Evolutionary conservation across 2,329 filamentous ascomycete species (phyloP).

Genomic region (Epicoccum nigrum): DNA sequence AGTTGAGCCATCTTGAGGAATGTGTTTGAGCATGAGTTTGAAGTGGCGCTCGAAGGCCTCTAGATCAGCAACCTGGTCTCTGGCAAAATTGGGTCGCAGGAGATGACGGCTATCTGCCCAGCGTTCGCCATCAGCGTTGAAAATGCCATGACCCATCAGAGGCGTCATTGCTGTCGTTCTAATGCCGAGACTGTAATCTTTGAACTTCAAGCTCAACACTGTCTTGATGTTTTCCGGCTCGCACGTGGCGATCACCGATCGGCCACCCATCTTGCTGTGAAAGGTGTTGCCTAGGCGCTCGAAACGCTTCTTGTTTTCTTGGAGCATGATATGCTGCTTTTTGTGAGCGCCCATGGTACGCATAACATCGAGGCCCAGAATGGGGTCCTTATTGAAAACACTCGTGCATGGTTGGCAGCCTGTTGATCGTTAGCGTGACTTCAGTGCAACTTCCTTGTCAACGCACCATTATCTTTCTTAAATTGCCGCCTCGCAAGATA

Average conservation of each 20-base stretch:
- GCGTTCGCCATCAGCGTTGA: conserved; percentile 54
- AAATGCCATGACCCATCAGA: conserved; percentile 54
- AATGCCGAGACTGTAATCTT: conserved; percentile 53
- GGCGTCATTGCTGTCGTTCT: conserved; percentile 47
- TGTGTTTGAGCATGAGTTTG: conserved; percentile 61
- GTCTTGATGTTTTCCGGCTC: conserved; percentile 58
- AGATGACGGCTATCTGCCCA: conserved; percentile 52
- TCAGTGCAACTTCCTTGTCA: not conserved
- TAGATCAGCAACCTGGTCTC: conserved; percentile 60
- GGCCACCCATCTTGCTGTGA: conserved; percentile 45
- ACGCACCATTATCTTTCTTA: conserved; percentile 47
- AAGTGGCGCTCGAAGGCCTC: conserved; percentile 67
- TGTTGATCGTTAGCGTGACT: not conserved
- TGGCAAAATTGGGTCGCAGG: conserved; percentile 61
- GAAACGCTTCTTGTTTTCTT: conserved; percentile 33
- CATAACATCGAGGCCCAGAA: conserved; percentile 61
- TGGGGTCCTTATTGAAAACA: conserved; percentile 60
- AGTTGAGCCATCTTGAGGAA: conserved; percentile 60
- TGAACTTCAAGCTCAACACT: conserved; percentile 53
- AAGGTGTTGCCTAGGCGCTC: conserved; percentile 48
- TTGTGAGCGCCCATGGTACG: conserved; percentile 47
- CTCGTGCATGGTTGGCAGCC: conserved; percentile 54
- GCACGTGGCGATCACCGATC: conserved; percentile 47
- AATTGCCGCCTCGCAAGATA: conserved; percentile 47
- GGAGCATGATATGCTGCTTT: conserved; percentile 33